Evolutionary conservation across 495 filamentous ascomycete species (phyloP).

Genomic region (Neurospora sp.): DNA sequence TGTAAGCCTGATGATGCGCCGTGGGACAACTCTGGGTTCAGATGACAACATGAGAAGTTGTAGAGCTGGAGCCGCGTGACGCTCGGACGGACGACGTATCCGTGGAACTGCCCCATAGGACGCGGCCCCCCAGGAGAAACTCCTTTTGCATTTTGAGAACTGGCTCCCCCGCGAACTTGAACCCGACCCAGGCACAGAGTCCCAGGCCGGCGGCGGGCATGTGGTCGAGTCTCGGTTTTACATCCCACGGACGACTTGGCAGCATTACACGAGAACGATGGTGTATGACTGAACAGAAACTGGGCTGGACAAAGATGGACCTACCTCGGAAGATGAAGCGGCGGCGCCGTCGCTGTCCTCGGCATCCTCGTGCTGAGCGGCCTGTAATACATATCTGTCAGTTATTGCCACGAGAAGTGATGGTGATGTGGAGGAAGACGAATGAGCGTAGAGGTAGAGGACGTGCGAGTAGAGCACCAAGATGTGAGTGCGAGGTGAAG

Average conservation of each 20-base stretch:
- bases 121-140: not conserved
- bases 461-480: not conserved
- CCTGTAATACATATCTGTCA: not conserved
- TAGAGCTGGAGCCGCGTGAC: not conserved
- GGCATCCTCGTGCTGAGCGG: not conserved
- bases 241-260: not conserved
- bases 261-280: not conserved
- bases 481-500: not conserved
- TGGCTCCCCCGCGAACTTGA: not conserved
- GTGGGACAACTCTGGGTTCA: not conserved
- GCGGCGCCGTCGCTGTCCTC: not conserved
- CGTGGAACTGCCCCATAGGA: not conserved
- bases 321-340: not conserved
- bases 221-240: not conserved
- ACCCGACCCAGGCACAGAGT: not conserved
- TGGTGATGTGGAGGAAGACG: not conserved
- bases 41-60: not conserved
- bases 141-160: not conserved
- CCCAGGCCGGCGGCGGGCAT: not conserved
- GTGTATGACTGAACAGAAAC: not conserved
- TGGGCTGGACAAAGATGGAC: not conserved
- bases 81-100: not conserved
- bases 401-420: not conserved
- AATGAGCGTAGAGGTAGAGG: not conserved
- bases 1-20: not conserved